These are phyloP conservation scores for Lupinus albus DNA, from an alignment of 306 rosid species.

Conservation along the genomic window DNA sequence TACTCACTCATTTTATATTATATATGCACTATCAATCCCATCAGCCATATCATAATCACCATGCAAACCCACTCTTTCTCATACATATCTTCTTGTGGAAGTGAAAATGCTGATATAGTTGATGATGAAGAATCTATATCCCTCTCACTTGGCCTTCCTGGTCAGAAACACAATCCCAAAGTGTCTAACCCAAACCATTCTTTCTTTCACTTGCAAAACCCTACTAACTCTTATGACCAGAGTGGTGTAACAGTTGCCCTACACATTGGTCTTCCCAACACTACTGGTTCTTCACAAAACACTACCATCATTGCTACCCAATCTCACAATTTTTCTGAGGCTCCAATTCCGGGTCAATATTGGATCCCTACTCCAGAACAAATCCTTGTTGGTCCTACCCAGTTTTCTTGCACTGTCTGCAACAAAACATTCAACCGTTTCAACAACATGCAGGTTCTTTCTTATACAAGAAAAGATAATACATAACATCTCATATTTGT, in stretches of 20 bases:
- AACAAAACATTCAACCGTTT: conserved; percentile 87
- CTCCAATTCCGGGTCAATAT: conserved; percentile 56
- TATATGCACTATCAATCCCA: neutral
- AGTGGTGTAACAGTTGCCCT: conserved; percentile 61
- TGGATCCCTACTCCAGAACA: conserved; percentile 96
- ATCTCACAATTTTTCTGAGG: conserved; percentile 29
- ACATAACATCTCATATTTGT: neutral
- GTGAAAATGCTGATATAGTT: conserved; percentile 34
- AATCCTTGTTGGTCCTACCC: conserved; percentile 95
- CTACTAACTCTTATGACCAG: conserved; percentile 24
- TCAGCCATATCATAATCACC: conserved; percentile 43
- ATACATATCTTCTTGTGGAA: conserved; percentile 37
- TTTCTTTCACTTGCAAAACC: conserved; percentile 33
- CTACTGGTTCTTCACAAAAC: neutral
- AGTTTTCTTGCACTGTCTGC: conserved; percentile 94
- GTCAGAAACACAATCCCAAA: conserved; percentile 36
- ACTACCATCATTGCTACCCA: conserved; percentile 31
- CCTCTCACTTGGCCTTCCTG: conserved; percentile 65
- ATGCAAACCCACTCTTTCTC: conserved; percentile 49
- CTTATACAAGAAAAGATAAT: neutral
- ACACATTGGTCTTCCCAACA: conserved; percentile 61
- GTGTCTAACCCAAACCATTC: conserved; percentile 30
- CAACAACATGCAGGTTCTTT: conserved; percentile 95
- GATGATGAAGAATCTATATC: conserved; percentile 55
- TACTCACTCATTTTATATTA: neutral